Base-by-base conservation (phyloP, 805 yeast genomes). In the Teunomyces atbi region DNA sequence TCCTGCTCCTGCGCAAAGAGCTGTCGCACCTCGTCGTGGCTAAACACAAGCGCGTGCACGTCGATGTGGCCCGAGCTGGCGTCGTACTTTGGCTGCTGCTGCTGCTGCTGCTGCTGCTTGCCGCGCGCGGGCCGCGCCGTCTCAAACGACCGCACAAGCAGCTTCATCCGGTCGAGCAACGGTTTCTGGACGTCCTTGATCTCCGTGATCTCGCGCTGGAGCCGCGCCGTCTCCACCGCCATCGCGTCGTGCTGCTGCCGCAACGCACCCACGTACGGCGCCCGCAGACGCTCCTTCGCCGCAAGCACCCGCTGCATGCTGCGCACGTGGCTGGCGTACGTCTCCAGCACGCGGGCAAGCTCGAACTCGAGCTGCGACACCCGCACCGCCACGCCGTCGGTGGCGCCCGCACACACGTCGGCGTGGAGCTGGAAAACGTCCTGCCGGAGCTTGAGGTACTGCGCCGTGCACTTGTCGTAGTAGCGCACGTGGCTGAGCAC, bases 131-230 rank as follows among this genome's bases (percentile, higher is more conserved):
- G 42, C 13, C 12, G 26, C 8, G 20, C 47, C 8, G 35, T 29
- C 10, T 45, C 34, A 15, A 65, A 68, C 20, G 54, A 55, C 16
- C 44, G 47, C 3, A 59, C 57, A 39, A 69, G 50, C 6, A 30
- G 16, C n/a, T 54, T 54, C 64, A 71, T 67, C 41, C 69, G 57
- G 21, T 66, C 68, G 19, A 72, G 52, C 10, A 68, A 48, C 2
- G 76, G 77, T 42, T 66, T 59, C 45, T 70, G 68, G 6, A 59
- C 57, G 8, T 57, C 56, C 32, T 52, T 57, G 30, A 69, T 57
- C 13, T 59, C 53, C n/a, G 53, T 53, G 7, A 66, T 61, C 26
- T 59, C 60, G 16, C 50, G 49, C 11, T 53, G 43, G 3, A 61
- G 42, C 4, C 27, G 32, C 3, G 48, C 37, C 35, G 62, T 56